These are phyloP conservation scores for Morella rubra DNA, from an alignment of 306 rosid genomes.

Conservation along the genomic window DNA sequence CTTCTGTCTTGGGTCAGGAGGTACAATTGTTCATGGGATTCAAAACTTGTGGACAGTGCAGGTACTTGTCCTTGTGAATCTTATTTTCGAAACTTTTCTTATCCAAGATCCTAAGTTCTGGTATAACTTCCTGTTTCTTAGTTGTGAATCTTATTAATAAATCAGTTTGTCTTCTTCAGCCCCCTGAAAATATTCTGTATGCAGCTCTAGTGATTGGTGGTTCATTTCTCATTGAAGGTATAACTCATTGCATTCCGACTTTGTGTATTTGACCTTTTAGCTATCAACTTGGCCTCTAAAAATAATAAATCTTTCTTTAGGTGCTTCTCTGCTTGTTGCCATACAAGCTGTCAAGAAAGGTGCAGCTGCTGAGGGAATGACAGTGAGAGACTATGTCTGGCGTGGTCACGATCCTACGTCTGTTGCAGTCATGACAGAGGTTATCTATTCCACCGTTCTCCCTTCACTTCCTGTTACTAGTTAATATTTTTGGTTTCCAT, in stretches of 20 bases:
- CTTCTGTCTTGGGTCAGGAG: slow-evolving; percentile 98
- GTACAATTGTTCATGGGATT: slow-evolving; percentile 88
- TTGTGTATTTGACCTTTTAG: slow-evolving; percentile 15
- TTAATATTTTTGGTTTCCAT: background rate
- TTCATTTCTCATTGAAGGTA: slow-evolving; percentile 93
- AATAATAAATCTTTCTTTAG: slow-evolving; percentile 36
- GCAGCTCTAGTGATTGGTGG: slow-evolving; percentile 94
- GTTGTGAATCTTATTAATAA: slow-evolving; percentile 21
- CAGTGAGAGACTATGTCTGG: slow-evolving; percentile 83
- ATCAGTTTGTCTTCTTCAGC: slow-evolving; percentile 53
- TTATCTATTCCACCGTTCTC: slow-evolving; percentile 25
- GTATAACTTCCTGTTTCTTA: slow-evolving; percentile 7
- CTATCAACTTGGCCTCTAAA: slow-evolving; percentile 17
- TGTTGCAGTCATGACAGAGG: slow-evolving; percentile 99
- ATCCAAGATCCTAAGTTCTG: background rate
- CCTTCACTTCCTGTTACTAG: slow-evolving; percentile 17
- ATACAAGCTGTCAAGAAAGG: slow-evolving; percentile 98
- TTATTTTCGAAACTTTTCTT: slow-evolving; percentile 15
- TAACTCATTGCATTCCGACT: slow-evolving; percentile 23
- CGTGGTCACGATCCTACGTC: slow-evolving; percentile 99
- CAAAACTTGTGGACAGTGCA: slow-evolving; percentile 93
- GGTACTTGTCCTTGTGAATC: slow-evolving; percentile 44
- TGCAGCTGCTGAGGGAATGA: slow-evolving; percentile 96
- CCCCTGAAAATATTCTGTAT: slow-evolving; percentile 72
- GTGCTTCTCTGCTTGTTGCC: slow-evolving; percentile 97